Evolutionary conservation across 257 asterid genomes (phyloP).

Genomic region (Solanum verrucosum): DNA sequence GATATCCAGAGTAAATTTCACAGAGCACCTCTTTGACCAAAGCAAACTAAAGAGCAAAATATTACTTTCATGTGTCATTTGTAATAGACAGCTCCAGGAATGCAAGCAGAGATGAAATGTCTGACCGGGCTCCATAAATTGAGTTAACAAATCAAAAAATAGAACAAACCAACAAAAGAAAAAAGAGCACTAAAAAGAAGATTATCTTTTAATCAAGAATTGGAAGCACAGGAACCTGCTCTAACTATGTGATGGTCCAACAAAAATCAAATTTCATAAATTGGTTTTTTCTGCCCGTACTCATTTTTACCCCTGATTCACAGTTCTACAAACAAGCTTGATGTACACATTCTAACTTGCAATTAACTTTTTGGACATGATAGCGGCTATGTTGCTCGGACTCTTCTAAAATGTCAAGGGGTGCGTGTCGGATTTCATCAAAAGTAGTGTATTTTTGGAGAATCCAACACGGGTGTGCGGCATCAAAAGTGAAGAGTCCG

Average conservation of each 20-base stretch:
- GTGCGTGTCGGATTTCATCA: too few relatives aligned
- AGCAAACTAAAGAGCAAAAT: neutral
- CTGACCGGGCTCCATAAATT: neutral
- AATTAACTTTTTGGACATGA: neutral
- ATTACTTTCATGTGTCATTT: neutral
- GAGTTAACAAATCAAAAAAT: neutral
- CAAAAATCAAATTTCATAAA: neutral
- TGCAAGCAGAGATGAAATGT: neutral
- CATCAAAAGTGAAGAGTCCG: too few relatives aligned
- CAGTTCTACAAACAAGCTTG: neutral
- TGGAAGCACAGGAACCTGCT: neutral
- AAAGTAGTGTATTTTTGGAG: too few relatives aligned
- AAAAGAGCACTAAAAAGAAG: neutral
- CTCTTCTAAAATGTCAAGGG: too few relatives aligned
- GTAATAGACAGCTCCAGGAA: neutral
- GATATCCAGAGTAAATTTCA: neutral
- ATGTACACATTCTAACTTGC: neutral
- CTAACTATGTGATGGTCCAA: neutral
- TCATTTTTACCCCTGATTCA: neutral
- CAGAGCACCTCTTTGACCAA: neutral
- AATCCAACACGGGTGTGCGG: too few relatives aligned
- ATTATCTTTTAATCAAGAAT: neutral
- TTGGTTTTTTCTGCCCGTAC: neutral
- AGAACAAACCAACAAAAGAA: neutral
- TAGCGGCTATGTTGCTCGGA: too few relatives aligned